Conservation (phyloP, 192 early-diverging fungal species). For the Chytriomyces hyalinus region DNA sequence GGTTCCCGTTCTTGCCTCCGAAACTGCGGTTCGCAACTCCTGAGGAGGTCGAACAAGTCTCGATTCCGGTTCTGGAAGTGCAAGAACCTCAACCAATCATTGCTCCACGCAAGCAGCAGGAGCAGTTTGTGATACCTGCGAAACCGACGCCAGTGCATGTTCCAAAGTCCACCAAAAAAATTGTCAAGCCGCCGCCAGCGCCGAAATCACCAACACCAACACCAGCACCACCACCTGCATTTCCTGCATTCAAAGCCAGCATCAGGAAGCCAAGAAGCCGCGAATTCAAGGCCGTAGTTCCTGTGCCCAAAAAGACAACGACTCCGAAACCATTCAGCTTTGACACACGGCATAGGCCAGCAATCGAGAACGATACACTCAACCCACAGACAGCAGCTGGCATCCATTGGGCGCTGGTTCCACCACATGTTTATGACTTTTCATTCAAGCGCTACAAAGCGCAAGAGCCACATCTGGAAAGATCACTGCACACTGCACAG, state of each 20-base stretch:
- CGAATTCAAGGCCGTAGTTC: background rate
- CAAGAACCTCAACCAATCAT: background rate
- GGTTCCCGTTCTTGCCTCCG: constrained; percentile 5
- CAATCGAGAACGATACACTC: background rate
- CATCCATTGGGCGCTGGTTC: background rate
- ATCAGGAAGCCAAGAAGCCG: background rate
- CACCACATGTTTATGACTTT: background rate
- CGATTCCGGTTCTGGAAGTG: too few species aligned
- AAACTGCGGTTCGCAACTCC: background rate
- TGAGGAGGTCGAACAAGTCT: background rate
- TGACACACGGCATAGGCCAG: background rate
- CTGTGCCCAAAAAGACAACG: background rate
- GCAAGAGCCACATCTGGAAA: background rate
- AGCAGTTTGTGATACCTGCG: background rate
- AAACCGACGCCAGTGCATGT: background rate
- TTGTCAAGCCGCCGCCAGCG: background rate
- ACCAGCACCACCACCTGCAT: background rate
- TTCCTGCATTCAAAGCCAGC: background rate
- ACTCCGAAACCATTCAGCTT: background rate
- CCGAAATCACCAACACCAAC: background rate
- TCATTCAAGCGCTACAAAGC: background rate
- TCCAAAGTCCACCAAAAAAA: background rate
- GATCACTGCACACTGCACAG: background rate
- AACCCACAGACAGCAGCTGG: background rate
- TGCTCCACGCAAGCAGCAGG: background rate